phyloP scores from a whole-genome alignment of 345 rosid species.

The Schrenkiella parvula region DNA sequence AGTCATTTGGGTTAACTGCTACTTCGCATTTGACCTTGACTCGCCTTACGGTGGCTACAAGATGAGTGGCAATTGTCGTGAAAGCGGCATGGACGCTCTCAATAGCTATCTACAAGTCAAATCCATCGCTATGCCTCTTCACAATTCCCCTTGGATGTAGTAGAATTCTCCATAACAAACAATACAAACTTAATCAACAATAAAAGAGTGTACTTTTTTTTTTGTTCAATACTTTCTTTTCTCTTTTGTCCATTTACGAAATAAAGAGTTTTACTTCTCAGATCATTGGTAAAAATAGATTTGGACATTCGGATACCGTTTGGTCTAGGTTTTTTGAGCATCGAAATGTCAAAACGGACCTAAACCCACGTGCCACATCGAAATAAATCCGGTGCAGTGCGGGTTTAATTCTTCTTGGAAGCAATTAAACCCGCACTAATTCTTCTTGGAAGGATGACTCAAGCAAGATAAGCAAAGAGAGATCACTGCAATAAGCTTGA shows the following conservation, averaged over 20 bases:
- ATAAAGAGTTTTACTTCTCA: neutral
- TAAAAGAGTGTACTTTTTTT: neutral
- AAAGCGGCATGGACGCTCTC: slow-evolving; percentile 57
- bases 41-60: slow-evolving; percentile 70
- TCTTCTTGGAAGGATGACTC: no score
- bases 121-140: slow-evolving; percentile 61
- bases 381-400: no score
- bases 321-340: no score
- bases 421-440: no score
- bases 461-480: no score
- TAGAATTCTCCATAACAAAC: slow-evolving; percentile 6
- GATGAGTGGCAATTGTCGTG: slow-evolving; percentile 69
- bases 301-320: no score
- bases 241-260: neutral
- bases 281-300: neutral
- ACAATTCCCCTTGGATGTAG: slow-evolving; percentile 70
- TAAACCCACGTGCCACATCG: no score
- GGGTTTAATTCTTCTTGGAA: no score
- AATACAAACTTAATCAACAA: neutral
- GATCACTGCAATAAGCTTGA: no score
- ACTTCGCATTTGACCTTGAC: slow-evolving; percentile 53
- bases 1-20: slow-evolving; percentile 68
- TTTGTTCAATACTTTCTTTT: neutral
- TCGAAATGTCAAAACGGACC: no score
- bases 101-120: slow-evolving; percentile 58